Base-by-base conservation (phyloP, 2,329 filamentous ascomycete species). In the Talaromyces sp. region DNA sequence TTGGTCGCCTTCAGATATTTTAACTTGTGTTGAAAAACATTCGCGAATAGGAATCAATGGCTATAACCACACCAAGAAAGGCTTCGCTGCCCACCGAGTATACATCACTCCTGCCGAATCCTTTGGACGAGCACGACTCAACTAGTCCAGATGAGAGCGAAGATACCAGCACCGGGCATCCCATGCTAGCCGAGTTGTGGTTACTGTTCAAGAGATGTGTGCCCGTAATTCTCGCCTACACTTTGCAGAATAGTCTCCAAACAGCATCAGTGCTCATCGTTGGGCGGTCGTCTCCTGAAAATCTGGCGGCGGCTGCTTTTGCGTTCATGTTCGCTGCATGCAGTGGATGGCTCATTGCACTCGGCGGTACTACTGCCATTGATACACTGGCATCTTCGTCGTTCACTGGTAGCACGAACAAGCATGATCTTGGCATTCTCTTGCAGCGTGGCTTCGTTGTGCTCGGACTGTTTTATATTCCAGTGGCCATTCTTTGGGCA, bases 311-410 rank as follows among this genome's bases (percentile, higher is more conserved):
- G 0, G 89, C 91, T 1, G 91, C 92, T 0, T 96, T 96, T 70
- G 90, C 89, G 1, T 94, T 95, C 79, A 96, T 96, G 92, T 96
- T 96, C 68, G 92, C 92, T 60, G 92, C 94, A 89, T 87, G 89
- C 27, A 92, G 91, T 0, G 92, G 88, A 0, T 96, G 92, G 91
- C 83, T 96, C 42, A 90, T 96, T 63, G 92, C 88, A 0, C 83
- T 96, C 4, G 92, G 92, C 31, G 92, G 92, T 7, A 93, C 91
- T 0, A 96, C 91, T 1, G 92, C 92, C 0, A 83, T 96, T 51
- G 92, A 96, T 73, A 96, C 92, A 0, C 79, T 96, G 28, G 91
- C 90, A 1, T 93, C 90, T 0, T 91, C 88, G 54, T 89, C 88
- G 52, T 96, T 92, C 73, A 96, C 92, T 0, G 89, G 89, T 0